Evolutionary conservation across 163 green algal species (phyloP).

Genomic region (Scenedesmus sp.): DNA sequence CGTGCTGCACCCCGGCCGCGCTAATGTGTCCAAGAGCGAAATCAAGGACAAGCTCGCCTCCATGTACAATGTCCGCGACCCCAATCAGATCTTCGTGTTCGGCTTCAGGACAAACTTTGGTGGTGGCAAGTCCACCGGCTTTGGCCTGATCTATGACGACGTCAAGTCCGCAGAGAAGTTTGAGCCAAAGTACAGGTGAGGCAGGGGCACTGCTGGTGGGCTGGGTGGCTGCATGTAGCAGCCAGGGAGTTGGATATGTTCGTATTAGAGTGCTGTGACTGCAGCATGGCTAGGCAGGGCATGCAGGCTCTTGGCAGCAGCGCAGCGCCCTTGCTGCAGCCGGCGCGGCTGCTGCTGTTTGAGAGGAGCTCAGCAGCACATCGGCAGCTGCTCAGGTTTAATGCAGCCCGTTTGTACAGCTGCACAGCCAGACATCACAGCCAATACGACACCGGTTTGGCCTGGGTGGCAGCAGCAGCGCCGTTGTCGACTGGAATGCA

Average conservation of each 20-base stretch:
- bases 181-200: conserved; percentile 98
- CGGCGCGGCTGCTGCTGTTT: background rate
- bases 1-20: conserved; percentile 96
- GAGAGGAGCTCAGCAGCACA: background rate
- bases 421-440: background rate
- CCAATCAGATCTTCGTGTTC: conserved; percentile 94
- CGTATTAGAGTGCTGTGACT: background rate
- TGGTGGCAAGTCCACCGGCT: conserved; percentile 99
- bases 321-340: background rate
- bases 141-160: conserved; percentile 99
- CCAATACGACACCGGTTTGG: background rate
- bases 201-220: conserved; percentile 55
- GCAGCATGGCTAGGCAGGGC: background rate
- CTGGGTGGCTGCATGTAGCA: conserved; percentile 1
- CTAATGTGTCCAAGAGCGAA: conserved; percentile 98
- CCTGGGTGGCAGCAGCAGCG: background rate
- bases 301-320: background rate
- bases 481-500: background rate
- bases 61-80: conserved; percentile 97
- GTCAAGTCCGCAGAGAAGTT: conserved; percentile 97
- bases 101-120: conserved; percentile 99
- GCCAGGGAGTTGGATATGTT: background rate
- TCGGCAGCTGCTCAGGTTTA: background rate
- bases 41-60: conserved; percentile 96
- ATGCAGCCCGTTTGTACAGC: background rate